Percentiles rank a stretch among this genome's conserved stretches.
Evolutionary conservation across 2,329 filamentous ascomycete species (phyloP).

Genomic region (Paecilomyces dactylethromorphus): DNA sequence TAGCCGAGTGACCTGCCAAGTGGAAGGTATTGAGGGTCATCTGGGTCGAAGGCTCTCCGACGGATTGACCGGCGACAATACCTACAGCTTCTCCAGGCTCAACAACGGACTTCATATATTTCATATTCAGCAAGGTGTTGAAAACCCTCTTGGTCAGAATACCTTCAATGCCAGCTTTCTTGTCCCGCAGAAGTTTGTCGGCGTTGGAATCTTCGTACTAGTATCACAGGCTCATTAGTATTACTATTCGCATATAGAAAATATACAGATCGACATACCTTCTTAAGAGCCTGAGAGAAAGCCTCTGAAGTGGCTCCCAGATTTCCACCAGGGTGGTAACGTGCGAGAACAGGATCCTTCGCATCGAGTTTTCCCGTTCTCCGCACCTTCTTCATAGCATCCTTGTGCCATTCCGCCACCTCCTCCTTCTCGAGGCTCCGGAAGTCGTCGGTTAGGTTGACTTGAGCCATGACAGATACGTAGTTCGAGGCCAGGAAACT

Average conservation of each 20-base stretch:
- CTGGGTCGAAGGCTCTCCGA: slow-evolving; percentile 95
- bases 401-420: slow-evolving; percentile 54
- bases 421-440: slow-evolving; percentile 60
- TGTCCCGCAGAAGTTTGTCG: slow-evolving; percentile 53
- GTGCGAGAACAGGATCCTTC: slow-evolving; percentile 68
- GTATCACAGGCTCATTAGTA: slow-evolving; percentile 11
- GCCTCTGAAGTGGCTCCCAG: slow-evolving; percentile 84
- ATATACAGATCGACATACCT: slow-evolving; percentile 34
- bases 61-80: slow-evolving; percentile 91
- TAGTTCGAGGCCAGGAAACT: slow-evolving; percentile 85
- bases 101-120: slow-evolving; percentile 85
- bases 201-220: slow-evolving; percentile 73
- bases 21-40: slow-evolving; percentile 99
- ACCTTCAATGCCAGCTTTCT: slow-evolving; percentile 44
- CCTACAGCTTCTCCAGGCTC: slow-evolving; percentile 95
- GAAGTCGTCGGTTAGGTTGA: slow-evolving; percentile 58
- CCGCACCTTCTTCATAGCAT: slow-evolving; percentile 69
- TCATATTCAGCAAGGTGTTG: slow-evolving; percentile 77
- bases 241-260: neutral
- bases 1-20: slow-evolving; percentile 94
- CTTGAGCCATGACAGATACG: slow-evolving; percentile 67
- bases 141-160: slow-evolving; percentile 62
- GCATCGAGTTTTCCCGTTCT: slow-evolving; percentile 63
- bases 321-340: slow-evolving; percentile 68
- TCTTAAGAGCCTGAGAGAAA: slow-evolving; percentile 65